These are phyloP conservation scores for Penicillium sp. DNA, from an alignment of 2,329 filamentous ascomycete species.

Conservation along the genomic window DNA sequence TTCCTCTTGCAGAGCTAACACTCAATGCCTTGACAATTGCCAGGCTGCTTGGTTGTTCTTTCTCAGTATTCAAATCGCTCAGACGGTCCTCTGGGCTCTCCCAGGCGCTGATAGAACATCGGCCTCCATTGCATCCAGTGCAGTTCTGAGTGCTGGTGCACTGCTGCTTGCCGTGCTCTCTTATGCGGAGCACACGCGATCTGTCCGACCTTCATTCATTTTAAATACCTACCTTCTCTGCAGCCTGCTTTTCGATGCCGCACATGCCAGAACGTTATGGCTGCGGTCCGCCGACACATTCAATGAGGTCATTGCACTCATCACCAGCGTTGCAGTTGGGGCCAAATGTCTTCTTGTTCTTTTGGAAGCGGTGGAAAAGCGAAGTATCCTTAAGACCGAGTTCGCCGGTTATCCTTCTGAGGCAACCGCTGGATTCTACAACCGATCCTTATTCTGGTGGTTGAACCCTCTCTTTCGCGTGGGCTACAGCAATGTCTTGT, in stretches of 20 bases:
- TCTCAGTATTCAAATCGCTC: constrained; percentile 36
- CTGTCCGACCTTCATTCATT: constrained; percentile 48
- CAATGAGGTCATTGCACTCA: constrained; percentile 39
- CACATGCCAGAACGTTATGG: constrained; percentile 47
- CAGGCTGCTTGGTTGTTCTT: constrained; percentile 34
- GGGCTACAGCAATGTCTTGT: constrained; percentile 47
- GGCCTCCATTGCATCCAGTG: constrained; percentile 36
- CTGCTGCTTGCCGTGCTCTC: constrained; percentile 42
- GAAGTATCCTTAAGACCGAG: constrained; percentile 37
- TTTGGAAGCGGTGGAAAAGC: constrained; percentile 48
- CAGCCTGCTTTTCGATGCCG: constrained; percentile 48
- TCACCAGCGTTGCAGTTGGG: constrained; percentile 43
- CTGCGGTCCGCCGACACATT: constrained; percentile 29
- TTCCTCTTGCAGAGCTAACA: constrained; percentile 5
- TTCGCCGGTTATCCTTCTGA: constrained; percentile 49
- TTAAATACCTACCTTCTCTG: constrained; percentile 48
- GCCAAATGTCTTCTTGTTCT: constrained; percentile 46
- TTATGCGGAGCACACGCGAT: constrained; percentile 48
- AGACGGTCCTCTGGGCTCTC: constrained; percentile 39
- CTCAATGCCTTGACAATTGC: not conserved
- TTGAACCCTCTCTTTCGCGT: constrained; percentile 51
- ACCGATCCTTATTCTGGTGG: constrained; percentile 53
- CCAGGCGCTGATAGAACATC: constrained; percentile 31
- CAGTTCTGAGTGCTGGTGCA: constrained; percentile 28
- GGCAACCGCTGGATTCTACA: constrained; percentile 53